phyloP scores from a whole-genome alignment of 129 eudicot species.

The Arctium minus region DNA sequence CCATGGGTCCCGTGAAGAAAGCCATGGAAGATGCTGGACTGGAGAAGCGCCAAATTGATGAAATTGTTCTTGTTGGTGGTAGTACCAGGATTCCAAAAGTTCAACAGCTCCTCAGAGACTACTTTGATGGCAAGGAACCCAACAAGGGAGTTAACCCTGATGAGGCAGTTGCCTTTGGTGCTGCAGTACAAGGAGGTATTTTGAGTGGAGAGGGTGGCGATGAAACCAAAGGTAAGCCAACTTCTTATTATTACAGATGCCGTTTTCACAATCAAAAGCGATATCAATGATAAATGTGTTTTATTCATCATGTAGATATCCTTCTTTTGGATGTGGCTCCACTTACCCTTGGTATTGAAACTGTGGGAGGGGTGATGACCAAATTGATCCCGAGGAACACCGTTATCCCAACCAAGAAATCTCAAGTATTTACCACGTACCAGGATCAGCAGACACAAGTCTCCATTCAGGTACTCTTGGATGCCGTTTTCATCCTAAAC shows the following conservation, averaged over 20 bases:
- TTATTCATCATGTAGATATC: neutral
- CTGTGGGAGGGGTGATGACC: slow-evolving; percentile 77
- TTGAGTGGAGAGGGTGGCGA: slow-evolving; percentile 78
- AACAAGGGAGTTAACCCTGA: slow-evolving; percentile 76
- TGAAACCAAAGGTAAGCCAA: slow-evolving; percentile 60
- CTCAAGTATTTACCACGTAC: slow-evolving; percentile 77
- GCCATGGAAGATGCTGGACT: slow-evolving; percentile 70
- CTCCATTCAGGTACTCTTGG: slow-evolving; percentile 45
- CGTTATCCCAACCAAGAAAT: slow-evolving; percentile 69
- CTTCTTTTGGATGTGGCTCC: slow-evolving; percentile 78
- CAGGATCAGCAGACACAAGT: slow-evolving; percentile 72
- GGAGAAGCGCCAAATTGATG: slow-evolving; percentile 59
- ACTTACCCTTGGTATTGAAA: slow-evolving; percentile 67
- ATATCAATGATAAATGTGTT: neutral
- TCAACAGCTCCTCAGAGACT: slow-evolving; percentile 68
- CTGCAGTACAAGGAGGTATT: slow-evolving; percentile 76
- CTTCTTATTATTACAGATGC: no score
- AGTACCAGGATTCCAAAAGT: slow-evolving; percentile 76
- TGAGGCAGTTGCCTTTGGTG: slow-evolving; percentile 75
- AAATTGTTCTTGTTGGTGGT: slow-evolving; percentile 80
- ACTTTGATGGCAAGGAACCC: slow-evolving; percentile 65
- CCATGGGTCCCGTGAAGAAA: slow-evolving; percentile 78
- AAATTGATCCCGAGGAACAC: slow-evolving; percentile 78
- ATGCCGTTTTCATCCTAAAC: neutral
- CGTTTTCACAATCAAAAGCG: neutral